phyloP scores from a whole-genome alignment of 2,329 filamentous ascomycete genomes.

The Rhynchosporium graminicola region DNA sequence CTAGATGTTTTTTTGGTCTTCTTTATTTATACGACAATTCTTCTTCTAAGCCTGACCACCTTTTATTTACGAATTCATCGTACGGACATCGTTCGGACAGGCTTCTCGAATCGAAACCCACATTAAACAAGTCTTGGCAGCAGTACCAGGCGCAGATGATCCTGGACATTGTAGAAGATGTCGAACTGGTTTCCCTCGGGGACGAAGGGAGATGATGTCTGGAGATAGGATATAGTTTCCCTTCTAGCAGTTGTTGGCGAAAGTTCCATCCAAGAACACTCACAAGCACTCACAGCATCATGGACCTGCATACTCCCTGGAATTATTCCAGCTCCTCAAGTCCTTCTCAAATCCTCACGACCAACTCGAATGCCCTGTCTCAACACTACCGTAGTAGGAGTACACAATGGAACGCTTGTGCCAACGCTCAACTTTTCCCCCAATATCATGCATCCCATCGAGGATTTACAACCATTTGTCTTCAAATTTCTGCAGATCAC shows the following conservation, averaged over 20 bases:
- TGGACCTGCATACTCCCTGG: slow-evolving; percentile 59
- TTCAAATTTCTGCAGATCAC: slow-evolving; percentile 53
- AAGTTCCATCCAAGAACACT: slow-evolving; percentile 57
- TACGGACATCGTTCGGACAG: not conserved
- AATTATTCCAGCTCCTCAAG: slow-evolving; percentile 63
- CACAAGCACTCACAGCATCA: slow-evolving; percentile 60
- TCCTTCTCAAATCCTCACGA: slow-evolving; percentile 57
- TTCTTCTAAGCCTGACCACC: too few species aligned
- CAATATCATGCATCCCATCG: slow-evolving; percentile 59
- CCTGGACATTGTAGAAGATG: slow-evolving; percentile 19
- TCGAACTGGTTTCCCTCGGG: slow-evolving; percentile 47
- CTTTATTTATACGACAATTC: not conserved
- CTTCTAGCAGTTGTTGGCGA: slow-evolving; percentile 65
- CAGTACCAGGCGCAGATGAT: not conserved
- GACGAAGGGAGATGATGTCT: slow-evolving; percentile 45
- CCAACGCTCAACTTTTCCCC: slow-evolving; percentile 62
- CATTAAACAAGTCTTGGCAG: slow-evolving; percentile 6
- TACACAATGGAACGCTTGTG: slow-evolving; percentile 56
- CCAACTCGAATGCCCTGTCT: slow-evolving; percentile 57
- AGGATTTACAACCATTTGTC: slow-evolving; percentile 49
- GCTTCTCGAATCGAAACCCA: slow-evolving; percentile 10
- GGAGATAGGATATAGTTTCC: slow-evolving; percentile 62
- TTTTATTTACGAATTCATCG: not conserved
- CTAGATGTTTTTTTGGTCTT: not conserved
- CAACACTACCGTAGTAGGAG: slow-evolving; percentile 57